Percentiles rank a stretch among this genome's conserved stretches.
Evolutionary conservation across 2,329 filamentous ascomycete species (phyloP).

Genomic region (Fonsecaea pedrosoi): DNA sequence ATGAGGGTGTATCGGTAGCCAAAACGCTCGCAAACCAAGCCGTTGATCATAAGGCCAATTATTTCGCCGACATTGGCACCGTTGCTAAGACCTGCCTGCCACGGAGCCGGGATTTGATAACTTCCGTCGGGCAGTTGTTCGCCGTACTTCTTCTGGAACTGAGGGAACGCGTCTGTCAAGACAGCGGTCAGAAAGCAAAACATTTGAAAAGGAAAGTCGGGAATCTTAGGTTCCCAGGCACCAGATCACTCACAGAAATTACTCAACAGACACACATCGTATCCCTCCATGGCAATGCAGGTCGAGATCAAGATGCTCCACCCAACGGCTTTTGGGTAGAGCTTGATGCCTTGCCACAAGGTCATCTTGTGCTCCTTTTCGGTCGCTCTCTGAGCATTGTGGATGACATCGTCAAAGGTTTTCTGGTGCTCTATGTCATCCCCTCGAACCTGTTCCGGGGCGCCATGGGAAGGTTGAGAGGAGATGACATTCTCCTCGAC

Average conservation of each 20-base stretch:
- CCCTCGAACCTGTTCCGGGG: slow-evolving; percentile 17
- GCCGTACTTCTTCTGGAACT: slow-evolving; percentile 45
- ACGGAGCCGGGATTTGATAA: slow-evolving; percentile 43
- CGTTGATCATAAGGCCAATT: slow-evolving; percentile 60
- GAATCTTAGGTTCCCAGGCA: neutral
- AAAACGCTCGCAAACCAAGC: slow-evolving; percentile 58
- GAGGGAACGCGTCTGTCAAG: slow-evolving; percentile 43
- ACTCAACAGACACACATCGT: slow-evolving; percentile 68
- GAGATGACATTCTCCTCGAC: slow-evolving; percentile 29
- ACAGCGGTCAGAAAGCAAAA: neutral
- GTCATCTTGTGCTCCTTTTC: slow-evolving; percentile 69
- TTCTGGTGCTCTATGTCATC: slow-evolving; percentile 25
- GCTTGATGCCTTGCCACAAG: slow-evolving; percentile 74
- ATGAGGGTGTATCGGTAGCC: slow-evolving; percentile 61
- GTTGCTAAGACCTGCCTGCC: slow-evolving; percentile 46
- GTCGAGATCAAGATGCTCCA: slow-evolving; percentile 90
- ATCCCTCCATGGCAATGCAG: slow-evolving; percentile 81
- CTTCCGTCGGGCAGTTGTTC: slow-evolving; percentile 39
- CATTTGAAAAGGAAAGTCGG: neutral
- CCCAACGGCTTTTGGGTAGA: slow-evolving; percentile 84
- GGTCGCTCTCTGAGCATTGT: slow-evolving; percentile 52
- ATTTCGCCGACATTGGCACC: slow-evolving; percentile 44
- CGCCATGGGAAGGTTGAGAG: slow-evolving; percentile 14
- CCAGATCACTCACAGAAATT: slow-evolving; percentile 35
- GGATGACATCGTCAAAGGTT: slow-evolving; percentile 44